A percentile compares a stretch with the other conserved stretches of the same genome.
Conservation (phyloP, 352 stramenopile genomes). For the Globisporangium emineosum region DNA sequence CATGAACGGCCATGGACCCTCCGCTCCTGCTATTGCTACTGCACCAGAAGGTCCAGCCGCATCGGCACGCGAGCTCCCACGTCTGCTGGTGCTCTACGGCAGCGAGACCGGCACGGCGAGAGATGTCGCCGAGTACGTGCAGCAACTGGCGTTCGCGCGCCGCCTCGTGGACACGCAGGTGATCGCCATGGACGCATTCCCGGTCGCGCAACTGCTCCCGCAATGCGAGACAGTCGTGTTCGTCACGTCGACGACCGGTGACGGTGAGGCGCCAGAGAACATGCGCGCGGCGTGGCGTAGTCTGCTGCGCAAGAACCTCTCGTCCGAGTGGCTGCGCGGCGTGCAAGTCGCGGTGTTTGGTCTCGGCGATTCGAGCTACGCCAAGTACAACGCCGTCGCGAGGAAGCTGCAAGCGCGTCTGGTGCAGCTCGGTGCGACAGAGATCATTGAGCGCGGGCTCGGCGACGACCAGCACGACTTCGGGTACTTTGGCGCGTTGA, state of each 20-base stretch:
- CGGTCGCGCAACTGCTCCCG: constrained; percentile 44
- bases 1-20: constrained; percentile 4
- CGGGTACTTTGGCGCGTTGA: constrained; percentile 83
- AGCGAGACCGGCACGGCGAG: constrained; percentile 88
- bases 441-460: constrained; percentile 73
- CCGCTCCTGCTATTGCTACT: neutral
- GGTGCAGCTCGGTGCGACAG: constrained; percentile 77
- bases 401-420: constrained; percentile 81
- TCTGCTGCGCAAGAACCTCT: constrained; percentile 84
- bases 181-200: constrained; percentile 67
- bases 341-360: constrained; percentile 89
- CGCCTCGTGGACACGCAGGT: constrained; percentile 53
- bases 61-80: constrained; percentile 16
- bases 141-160: constrained; percentile 58
- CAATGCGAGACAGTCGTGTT: constrained; percentile 79
- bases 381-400: constrained; percentile 91
- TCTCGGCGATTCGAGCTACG: constrained; percentile 90
- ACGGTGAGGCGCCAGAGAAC: constrained; percentile 90
- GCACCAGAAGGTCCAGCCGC: neutral
- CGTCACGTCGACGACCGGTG: constrained; percentile 88
- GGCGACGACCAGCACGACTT: constrained; percentile 88
- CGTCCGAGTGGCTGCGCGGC: constrained; percentile 51
- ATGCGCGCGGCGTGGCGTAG: constrained; percentile 85
- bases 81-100: constrained; percentile 86
- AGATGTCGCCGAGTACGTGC: constrained; percentile 82